These are phyloP conservation scores for Kluyveromyces dobzhanskii DNA, from an alignment of 805 yeast species.

Conservation along the genomic window DNA sequence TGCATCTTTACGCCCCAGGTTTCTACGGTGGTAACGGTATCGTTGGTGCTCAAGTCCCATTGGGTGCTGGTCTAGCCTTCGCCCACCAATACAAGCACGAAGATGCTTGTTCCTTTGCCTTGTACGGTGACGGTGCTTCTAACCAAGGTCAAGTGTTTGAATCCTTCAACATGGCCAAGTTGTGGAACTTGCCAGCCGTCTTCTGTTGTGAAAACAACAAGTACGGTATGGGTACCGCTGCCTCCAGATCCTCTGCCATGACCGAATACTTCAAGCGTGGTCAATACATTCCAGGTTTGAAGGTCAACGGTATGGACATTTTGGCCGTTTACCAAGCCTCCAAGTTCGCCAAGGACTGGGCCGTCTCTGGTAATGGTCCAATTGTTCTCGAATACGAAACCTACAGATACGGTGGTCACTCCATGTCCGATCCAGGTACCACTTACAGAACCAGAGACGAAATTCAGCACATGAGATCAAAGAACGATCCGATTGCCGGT, in stretches of 20 bases:
- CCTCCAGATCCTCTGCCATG: slow-evolving; percentile 92
- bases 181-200: slow-evolving; percentile 92
- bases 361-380: slow-evolving; percentile 90
- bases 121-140: slow-evolving; percentile 99
- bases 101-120: slow-evolving; percentile 70
- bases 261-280: slow-evolving; percentile 98
- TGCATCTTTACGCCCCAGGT: slow-evolving; percentile 95
- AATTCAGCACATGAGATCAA: slow-evolving; percentile 98
- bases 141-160: slow-evolving; percentile 99
- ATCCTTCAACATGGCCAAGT: slow-evolving; percentile 97
- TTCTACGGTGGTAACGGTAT: slow-evolving; percentile 99
- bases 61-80: slow-evolving; percentile 97
- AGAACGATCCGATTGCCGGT: slow-evolving; percentile 96
- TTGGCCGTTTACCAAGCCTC: slow-evolving; percentile 93
- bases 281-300: slow-evolving; percentile 97
- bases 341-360: slow-evolving; percentile 95
- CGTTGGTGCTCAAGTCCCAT: slow-evolving; percentile 98
- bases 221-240: slow-evolving; percentile 99
- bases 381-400: slow-evolving; percentile 94
- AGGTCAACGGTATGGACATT: slow-evolving; percentile 98
- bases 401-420: slow-evolving; percentile 99
- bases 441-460: slow-evolving; percentile 99
- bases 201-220: slow-evolving; percentile 98
- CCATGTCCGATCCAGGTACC: slow-evolving; percentile 99
- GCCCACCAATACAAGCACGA: slow-evolving; percentile 92